A percentile compares a stretch with the other conserved stretches of the same genome.
Conservation (phyloP, 148 eudicot species). For the Euryodendron excelsum region DNA sequence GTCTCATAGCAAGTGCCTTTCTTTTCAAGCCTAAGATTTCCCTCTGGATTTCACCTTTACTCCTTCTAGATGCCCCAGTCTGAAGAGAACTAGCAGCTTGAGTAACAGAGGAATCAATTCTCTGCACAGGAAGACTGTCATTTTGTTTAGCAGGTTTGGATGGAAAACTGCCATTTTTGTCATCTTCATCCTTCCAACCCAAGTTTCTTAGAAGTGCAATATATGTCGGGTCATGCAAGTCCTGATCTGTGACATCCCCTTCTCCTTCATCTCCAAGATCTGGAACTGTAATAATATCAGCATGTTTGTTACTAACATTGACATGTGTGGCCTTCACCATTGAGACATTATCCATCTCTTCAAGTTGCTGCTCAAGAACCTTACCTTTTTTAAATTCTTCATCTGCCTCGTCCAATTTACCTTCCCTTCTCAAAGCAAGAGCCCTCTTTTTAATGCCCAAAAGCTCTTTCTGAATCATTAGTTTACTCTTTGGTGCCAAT, state of each 20-base stretch:
- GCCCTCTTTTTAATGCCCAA: constrained; percentile 79
- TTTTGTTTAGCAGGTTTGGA: constrained; percentile 25
- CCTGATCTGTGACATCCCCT: constrained; percentile 77
- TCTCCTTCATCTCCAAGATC: constrained; percentile 46
- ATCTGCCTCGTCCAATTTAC: constrained; percentile 77
- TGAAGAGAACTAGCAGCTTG: constrained; percentile 9
- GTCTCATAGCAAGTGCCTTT: constrained; percentile 79
- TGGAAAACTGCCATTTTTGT: constrained; percentile 22
- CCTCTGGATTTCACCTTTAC: constrained; percentile 75
- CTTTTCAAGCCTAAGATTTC: constrained; percentile 80
- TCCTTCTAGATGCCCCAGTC: constrained; percentile 41
- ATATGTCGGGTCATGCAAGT: constrained; percentile 80
- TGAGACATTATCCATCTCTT: constrained; percentile 60
- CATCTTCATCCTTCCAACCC: constrained; percentile 87
- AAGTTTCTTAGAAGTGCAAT: constrained; percentile 66
- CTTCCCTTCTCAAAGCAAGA: constrained; percentile 82
- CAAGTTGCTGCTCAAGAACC: constrained; percentile 82
- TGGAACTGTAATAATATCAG: constrained; percentile 28
- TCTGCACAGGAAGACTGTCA: constrained; percentile 11
- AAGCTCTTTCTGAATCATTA: constrained; percentile 78
- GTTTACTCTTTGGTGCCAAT: constrained; percentile 56
- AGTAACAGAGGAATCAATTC: constrained; percentile 17
- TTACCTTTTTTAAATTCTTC: constrained; percentile 83
- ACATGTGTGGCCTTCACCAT: constrained; percentile 25
- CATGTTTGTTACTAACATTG: constrained; percentile 19